A percentile compares a stretch with the other conserved stretches of the same genome.
phyloP scores from a whole-genome alignment of 2,329 filamentous ascomycete genomes.

The Elsinoe necatrix region DNA sequence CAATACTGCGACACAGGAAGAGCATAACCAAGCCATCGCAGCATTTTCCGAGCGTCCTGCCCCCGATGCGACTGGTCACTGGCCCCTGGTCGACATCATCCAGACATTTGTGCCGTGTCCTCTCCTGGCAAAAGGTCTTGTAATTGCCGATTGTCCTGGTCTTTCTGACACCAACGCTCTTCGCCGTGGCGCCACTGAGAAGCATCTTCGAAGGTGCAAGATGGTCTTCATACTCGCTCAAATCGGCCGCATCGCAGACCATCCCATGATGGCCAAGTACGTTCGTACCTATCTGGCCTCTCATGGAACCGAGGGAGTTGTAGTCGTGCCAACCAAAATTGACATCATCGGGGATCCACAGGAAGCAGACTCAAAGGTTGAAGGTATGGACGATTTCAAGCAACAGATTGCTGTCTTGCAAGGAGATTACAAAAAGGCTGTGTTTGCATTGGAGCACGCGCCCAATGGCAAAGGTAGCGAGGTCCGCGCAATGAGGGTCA shows the following conservation, averaged over 20 bases:
- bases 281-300: neutral
- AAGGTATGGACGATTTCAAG: neutral
- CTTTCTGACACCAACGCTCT: slow-evolving; percentile 9
- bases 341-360: neutral
- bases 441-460: too few relatives aligned
- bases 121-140: slow-evolving; percentile 6
- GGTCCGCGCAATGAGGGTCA: neutral
- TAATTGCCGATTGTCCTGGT: slow-evolving; percentile 15
- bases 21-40: neutral
- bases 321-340: neutral
- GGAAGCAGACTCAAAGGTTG: neutral
- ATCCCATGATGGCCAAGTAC: neutral
- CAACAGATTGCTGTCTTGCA: neutral
- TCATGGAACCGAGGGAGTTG: neutral
- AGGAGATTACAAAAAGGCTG: neutral
- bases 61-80: neutral
- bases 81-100: slow-evolving; percentile 2
- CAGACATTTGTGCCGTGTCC: neutral
- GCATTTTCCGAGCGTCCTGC: neutral
- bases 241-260: neutral
- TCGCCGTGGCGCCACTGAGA: neutral
- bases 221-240: neutral
- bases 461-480: neutral
- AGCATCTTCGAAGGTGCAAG: neutral
- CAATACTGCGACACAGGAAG: too few relatives aligned